Percentiles rank a stretch among this genome's conserved stretches.
These are phyloP conservation scores for Kokia cookei DNA, from an alignment of 441 rosid genomes.

Conservation along the genomic window DNA sequence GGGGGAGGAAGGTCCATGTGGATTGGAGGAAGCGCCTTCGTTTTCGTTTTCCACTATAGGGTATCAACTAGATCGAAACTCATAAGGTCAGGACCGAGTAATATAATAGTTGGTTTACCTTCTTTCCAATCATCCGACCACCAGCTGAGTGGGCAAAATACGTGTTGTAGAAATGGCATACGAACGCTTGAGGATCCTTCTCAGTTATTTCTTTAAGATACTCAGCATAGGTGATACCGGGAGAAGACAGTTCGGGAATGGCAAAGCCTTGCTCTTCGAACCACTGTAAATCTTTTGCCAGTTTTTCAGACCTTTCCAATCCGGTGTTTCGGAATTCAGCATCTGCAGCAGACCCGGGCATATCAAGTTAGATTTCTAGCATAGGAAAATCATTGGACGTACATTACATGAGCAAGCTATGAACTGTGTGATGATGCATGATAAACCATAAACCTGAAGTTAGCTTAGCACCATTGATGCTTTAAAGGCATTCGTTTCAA, in stretches of 20 bases:
- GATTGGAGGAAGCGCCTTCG: not conserved
- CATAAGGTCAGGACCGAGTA: not conserved
- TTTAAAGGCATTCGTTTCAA: conserved; percentile 18
- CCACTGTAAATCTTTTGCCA: conserved; percentile 77
- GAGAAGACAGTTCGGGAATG: conserved; percentile 76
- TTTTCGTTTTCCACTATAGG: not conserved
- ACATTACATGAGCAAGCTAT: not conserved
- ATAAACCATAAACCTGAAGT: not conserved
- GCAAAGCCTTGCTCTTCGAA: conserved; percentile 74
- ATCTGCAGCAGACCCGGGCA: conserved; percentile 33
- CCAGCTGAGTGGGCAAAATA: conserved; percentile 98
- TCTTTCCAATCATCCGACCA: conserved; percentile 93
- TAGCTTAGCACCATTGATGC: conserved; percentile 46
- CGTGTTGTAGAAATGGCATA: conserved; percentile 91
- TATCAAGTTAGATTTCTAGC: not conserved
- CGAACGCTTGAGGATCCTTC: conserved; percentile 88
- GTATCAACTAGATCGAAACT: not conserved
- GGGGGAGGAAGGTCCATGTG: not conserved
- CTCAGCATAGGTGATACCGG: conserved; percentile 60
- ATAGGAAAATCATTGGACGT: not conserved
- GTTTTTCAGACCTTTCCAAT: conserved; percentile 63
- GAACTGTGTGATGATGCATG: not conserved
- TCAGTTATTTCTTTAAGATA: conserved; percentile 62
- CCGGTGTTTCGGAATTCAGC: conserved; percentile 81
- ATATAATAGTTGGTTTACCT: conserved; percentile 31